Conservation (phyloP, 176 grass and related monocot species). For the Oropetium thomaeum region DNA sequence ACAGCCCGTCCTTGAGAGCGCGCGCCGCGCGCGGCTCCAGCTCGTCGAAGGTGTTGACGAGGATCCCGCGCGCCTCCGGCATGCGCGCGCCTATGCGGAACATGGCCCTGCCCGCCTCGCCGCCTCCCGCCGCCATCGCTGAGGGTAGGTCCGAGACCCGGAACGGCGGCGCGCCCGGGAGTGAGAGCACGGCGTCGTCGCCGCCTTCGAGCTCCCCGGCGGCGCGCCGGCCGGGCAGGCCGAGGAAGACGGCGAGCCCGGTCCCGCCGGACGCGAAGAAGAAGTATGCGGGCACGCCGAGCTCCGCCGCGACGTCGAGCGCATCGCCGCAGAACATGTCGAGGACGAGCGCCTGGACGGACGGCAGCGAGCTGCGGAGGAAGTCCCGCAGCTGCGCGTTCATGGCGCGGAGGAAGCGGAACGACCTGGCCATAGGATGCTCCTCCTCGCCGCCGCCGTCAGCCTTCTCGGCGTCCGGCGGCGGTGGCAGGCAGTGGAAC, state of each 20-base stretch:
- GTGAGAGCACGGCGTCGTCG: not conserved
- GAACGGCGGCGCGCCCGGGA: constrained; percentile 29
- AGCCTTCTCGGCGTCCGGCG: not conserved
- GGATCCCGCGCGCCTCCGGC: not conserved
- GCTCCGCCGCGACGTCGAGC: constrained; percentile 28
- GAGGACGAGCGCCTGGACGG: constrained; percentile 2
- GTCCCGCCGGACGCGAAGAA: constrained; percentile 35
- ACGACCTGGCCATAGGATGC: not conserved
- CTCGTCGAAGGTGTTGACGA: constrained; percentile 36
- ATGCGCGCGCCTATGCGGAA: not conserved
- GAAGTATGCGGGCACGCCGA: constrained; percentile 19
- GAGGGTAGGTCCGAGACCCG: not conserved
- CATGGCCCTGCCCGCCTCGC: not conserved
- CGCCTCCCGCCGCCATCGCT: not conserved
- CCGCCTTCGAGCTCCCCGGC: not conserved
- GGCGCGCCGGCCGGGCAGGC: constrained; percentile 1
- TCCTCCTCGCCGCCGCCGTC: too few species aligned
- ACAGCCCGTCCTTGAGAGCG: constrained; percentile 8
- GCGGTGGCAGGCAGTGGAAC: constrained; percentile 21
- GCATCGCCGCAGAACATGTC: constrained; percentile 46
- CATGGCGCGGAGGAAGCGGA: constrained; percentile 24
- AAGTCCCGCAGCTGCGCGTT: constrained; percentile 21
- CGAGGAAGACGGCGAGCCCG: constrained; percentile 26
- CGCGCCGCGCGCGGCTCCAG: constrained; percentile 29
- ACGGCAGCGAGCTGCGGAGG: not conserved